phyloP scores from a whole-genome alignment of 768 basidiomycete species.

The Phylloporus sp. region DNA sequence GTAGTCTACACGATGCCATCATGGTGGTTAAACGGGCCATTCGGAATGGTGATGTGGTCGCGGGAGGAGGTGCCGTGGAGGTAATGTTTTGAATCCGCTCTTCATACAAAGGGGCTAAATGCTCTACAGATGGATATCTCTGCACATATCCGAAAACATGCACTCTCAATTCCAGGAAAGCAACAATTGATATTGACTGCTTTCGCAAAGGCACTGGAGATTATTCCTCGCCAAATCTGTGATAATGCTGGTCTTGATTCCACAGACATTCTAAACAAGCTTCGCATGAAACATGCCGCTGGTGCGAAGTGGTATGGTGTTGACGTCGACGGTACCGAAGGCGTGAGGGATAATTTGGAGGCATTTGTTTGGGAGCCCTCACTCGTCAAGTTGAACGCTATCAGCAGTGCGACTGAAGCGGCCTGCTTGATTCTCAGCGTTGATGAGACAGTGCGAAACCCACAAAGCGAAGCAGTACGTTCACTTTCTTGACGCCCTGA shows the following conservation, averaged over 20 bases:
- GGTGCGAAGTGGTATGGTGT: conserved; percentile 92
- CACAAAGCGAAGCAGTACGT: conserved; percentile 88
- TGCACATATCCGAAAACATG: conserved; percentile 87
- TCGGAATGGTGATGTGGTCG: conserved; percentile 93
- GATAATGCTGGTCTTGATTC: conserved; percentile 98
- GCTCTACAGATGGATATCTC: conserved; percentile 89
- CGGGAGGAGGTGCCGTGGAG: conserved; percentile 96
- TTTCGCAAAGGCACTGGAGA: conserved; percentile 94
- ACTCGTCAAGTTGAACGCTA: conserved; percentile 91
- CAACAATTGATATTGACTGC: conserved; percentile 91
- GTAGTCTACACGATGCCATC: conserved; percentile 96
- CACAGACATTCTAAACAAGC: conserved; percentile 94
- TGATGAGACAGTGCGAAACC: conserved; percentile 96
- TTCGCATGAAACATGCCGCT: conserved; percentile 92
- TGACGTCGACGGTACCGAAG: conserved; percentile 85
- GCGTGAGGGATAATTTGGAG: conserved; percentile 94
- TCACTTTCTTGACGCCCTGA: background rate
- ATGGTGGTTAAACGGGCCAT: conserved; percentile 99
- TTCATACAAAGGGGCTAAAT: background rate
- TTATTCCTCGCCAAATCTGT: conserved; percentile 97
- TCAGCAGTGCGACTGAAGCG: conserved; percentile 93
- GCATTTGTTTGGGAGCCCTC: conserved; percentile 99
- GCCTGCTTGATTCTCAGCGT: conserved; percentile 94
- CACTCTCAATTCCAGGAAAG: conserved; percentile 92
- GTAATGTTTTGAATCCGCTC: conserved; percentile 38